These are phyloP conservation scores for Pseudogymnoascus sp. DNA, from an alignment of 2,329 filamentous ascomycete genomes.

Conservation along the genomic window DNA sequence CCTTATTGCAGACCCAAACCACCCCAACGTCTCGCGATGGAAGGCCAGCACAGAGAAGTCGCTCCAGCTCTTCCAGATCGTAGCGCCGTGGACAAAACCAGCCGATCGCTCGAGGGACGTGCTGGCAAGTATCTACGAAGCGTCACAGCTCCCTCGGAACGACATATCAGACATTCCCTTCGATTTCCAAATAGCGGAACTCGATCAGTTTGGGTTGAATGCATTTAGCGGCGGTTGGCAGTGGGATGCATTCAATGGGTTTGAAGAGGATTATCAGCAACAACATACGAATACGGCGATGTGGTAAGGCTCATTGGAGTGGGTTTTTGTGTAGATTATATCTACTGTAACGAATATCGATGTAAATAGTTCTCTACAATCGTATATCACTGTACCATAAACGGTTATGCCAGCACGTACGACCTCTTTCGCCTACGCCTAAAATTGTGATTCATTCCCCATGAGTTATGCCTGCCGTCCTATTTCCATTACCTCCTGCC, in stretches of 20 bases:
- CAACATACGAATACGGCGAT: not conserved
- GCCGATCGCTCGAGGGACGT: not conserved
- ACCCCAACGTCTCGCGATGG: not conserved
- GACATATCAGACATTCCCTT: not conserved
- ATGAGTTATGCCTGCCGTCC: not conserved
- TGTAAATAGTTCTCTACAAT: not conserved
- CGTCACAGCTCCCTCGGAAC: not conserved
- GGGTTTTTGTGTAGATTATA: not conserved
- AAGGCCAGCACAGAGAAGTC: not conserved
- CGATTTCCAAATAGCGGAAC: constrained; percentile 7
- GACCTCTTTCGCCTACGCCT: not conserved
- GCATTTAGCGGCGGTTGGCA: not conserved
- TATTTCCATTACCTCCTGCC: not conserved
- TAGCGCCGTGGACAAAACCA: not conserved
- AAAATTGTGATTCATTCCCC: not conserved
- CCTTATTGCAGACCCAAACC: constrained; percentile 5
- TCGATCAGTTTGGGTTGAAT: constrained; percentile 7
- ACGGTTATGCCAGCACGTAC: not conserved
- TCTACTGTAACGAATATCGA: constrained; percentile 6
- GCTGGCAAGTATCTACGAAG: not conserved
- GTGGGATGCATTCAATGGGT: constrained; percentile 4
- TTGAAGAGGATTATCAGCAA: not conserved
- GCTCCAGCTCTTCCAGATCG: not conserved
- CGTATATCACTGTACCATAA: not conserved
- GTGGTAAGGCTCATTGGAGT: not conserved